Conservation (phyloP, 129 eudicot species). For the carrot (Daucus carota) region DH1_v3.0 NC_030384.2:41280501-41281000, state of each 20-base stretch:
- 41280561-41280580: constrained; percentile 24
- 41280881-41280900: constrained; percentile 62
- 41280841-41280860: constrained; percentile 94
- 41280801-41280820: constrained; percentile 87
- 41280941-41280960: constrained; percentile 90
- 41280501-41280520: constrained; percentile 48
- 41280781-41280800: constrained; percentile 78
- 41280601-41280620: constrained; percentile 33
- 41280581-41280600: constrained; percentile 29
- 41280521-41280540: constrained; percentile 29
- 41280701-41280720: constrained; percentile 89
- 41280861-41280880: constrained; percentile 83
- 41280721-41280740: constrained; percentile 86
- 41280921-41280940: constrained; percentile 87
- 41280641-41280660: constrained; percentile 29
- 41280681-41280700: constrained; percentile 63
- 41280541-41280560: constrained; percentile 50
- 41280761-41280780: constrained; percentile 73
- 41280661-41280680: constrained; percentile 32
- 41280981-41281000: constrained; percentile 74
- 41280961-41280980: constrained; percentile 76
- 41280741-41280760: constrained; percentile 90
- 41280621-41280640: constrained; percentile 26
- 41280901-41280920: constrained; percentile 87
- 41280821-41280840: constrained; percentile 84